A percentile compares a stretch with the other conserved stretches of the same genome.
Evolutionary conservation across 2,329 filamentous ascomycete species (phyloP).

Genomic region (Tolypocladium ovalisporum): DNA sequence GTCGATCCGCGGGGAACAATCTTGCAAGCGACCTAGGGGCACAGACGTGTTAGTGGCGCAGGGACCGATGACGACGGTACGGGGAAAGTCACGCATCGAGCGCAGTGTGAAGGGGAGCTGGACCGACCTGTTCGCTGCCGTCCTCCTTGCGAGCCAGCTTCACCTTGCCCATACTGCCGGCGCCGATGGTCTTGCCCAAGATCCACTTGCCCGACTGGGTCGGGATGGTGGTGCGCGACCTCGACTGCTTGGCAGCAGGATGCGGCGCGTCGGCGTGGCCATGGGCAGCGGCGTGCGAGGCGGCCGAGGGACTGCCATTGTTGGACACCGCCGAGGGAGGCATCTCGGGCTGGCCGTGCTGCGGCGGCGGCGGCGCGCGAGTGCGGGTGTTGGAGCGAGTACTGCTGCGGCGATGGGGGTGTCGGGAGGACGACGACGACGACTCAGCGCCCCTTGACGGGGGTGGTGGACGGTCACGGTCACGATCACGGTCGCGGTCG

Average conservation of each 20-base stretch:
- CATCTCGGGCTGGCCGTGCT: constrained; percentile 29
- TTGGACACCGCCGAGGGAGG: constrained; percentile 37
- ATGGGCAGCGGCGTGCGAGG: constrained; percentile 33
- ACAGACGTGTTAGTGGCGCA: constrained; percentile 1
- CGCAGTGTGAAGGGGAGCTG: not conserved
- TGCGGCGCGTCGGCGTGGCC: constrained; percentile 23
- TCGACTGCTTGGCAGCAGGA: constrained; percentile 37
- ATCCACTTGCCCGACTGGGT: constrained; percentile 89
- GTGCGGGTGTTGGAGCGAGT: constrained; percentile 32
- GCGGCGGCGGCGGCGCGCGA: constrained; percentile 4
- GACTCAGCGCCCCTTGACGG: constrained; percentile 43
- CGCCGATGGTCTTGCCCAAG: constrained; percentile 91
- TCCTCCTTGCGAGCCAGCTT: constrained; percentile 88
- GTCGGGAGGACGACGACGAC: constrained; percentile 23
- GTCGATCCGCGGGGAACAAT: constrained; percentile 87
- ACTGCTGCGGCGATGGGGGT: constrained; percentile 37
- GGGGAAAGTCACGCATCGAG: not conserved
- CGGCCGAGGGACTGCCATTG: constrained; percentile 41
- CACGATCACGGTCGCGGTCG: constrained; percentile 2
- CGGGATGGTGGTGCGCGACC: constrained; percentile 71
- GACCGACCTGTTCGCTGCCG: constrained; percentile 74
- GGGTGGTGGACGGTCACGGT: constrained; percentile 20
- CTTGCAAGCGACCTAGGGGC: constrained; percentile 71
- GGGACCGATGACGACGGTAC: not conserved
- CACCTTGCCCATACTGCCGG: constrained; percentile 98